Evolutionary conservation across 169 alveolate species (phyloP).

Genomic region (Amoebophrya sp.): DNA sequence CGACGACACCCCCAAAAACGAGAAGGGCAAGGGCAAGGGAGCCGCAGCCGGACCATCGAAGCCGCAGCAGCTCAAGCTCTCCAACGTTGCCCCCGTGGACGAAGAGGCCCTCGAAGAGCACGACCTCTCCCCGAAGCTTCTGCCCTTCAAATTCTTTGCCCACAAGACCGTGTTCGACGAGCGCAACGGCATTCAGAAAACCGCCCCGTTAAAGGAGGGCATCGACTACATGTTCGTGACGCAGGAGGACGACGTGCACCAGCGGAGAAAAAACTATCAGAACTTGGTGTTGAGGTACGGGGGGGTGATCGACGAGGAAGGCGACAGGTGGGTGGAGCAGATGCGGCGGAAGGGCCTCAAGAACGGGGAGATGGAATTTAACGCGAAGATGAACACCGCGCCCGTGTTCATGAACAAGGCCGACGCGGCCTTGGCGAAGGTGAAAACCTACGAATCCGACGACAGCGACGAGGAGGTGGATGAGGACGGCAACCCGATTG

Average conservation of each 20-base stretch:
- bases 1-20: too few species aligned
- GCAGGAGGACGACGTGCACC: not conserved
- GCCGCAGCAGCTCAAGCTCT: too few species aligned
- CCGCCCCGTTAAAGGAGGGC: not conserved
- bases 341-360: not conserved
- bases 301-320: not conserved
- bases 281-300: not conserved
- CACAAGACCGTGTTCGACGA: not conserved
- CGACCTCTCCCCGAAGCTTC: not conserved
- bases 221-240: not conserved
- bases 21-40: too few species aligned
- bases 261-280: not conserved
- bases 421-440: too few species aligned
- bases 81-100: too few species aligned
- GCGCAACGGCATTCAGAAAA: not conserved
- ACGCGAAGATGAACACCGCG: too few species aligned
- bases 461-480: too few species aligned
- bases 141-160: not conserved
- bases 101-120: not conserved
- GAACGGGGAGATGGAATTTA: not conserved
- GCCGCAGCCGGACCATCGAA: too few species aligned
- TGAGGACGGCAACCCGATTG: too few species aligned
- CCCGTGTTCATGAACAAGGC: too few species aligned
- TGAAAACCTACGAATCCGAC: too few species aligned
- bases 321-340: not conserved